phyloP scores from a whole-genome alignment of 2,329 filamentous ascomycete species.

The Xylaria sp. region DNA sequence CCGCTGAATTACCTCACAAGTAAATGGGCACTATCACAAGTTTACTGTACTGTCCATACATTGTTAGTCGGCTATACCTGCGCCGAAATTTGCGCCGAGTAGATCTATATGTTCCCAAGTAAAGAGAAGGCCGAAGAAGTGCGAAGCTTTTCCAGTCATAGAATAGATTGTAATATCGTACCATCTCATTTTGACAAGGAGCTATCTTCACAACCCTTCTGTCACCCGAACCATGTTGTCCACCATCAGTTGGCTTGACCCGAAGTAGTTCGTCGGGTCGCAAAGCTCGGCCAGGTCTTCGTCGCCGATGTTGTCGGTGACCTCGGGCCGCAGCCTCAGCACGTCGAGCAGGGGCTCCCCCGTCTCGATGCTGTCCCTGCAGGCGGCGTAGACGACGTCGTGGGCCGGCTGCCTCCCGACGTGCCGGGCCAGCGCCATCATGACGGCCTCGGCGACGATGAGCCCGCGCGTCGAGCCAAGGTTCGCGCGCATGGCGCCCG shows the following conservation, averaged over 20 bases:
- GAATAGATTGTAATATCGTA: too few species aligned
- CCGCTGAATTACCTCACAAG: too few species aligned
- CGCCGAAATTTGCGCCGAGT: too few species aligned
- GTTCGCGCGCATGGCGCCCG: constrained; percentile 52
- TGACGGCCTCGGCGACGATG: constrained; percentile 62
- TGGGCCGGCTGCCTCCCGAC: constrained; percentile 56
- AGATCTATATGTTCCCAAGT: too few species aligned
- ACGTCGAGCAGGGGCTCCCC: constrained; percentile 46
- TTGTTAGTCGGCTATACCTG: too few species aligned
- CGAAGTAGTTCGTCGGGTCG: constrained; percentile 47
- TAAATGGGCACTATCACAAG: too few species aligned
- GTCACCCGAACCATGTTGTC: constrained; percentile 21
- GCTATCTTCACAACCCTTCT: too few species aligned
- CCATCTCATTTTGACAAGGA: too few species aligned
- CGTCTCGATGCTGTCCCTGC: constrained; percentile 51
- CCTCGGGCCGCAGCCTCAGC: constrained; percentile 30
- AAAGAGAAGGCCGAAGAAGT: too few species aligned
- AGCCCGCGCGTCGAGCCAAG: constrained; percentile 54
- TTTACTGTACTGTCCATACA: too few species aligned
- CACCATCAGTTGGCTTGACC: constrained; percentile 34
- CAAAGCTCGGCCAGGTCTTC: constrained; percentile 17
- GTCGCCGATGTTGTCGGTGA: constrained; percentile 43
- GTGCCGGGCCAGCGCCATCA: constrained; percentile 60
- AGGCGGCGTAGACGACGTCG: constrained; percentile 59
- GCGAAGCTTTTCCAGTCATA: too few species aligned